phyloP scores from a whole-genome alignment of 2,329 filamentous ascomycete species.

The Phialocephala sp. region DNA sequence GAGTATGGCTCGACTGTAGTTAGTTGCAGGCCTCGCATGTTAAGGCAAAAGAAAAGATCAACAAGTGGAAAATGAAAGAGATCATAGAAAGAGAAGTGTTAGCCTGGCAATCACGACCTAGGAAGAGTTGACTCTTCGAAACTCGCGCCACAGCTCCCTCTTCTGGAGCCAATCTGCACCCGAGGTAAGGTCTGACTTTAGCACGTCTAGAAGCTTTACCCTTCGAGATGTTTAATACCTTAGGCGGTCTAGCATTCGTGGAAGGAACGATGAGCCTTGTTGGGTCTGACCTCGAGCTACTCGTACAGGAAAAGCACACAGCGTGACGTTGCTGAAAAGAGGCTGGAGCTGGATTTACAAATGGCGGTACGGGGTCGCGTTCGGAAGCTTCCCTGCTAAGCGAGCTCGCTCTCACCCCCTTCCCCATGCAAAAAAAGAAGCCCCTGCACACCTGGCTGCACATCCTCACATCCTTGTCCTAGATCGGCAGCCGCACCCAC shows the following conservation, averaged over 20 bases:
- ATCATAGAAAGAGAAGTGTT: conserved; percentile 3
- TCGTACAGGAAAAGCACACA: background rate
- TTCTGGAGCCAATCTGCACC: background rate
- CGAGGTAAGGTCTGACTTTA: background rate
- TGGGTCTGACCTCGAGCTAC: background rate
- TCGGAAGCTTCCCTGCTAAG: conserved; percentile 9
- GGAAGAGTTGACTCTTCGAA: conserved; percentile 5
- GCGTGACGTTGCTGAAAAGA: background rate
- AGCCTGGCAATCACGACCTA: background rate
- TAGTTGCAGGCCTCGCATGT: background rate
- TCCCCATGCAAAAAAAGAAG: conserved; percentile 2
- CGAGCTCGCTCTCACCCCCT: background rate
- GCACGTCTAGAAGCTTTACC: background rate
- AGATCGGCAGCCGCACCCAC: background rate
- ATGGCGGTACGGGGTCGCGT: background rate
- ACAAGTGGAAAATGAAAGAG: background rate
- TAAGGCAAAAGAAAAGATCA: background rate
- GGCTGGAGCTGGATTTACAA: conserved; percentile 2
- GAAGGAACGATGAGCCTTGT: background rate
- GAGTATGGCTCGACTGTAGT: background rate
- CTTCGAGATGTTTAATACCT: background rate
- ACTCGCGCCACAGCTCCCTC: background rate
- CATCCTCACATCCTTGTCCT: background rate
- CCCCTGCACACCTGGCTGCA: conserved; percentile 6
- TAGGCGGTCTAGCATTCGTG: background rate